These are phyloP conservation scores for Rhodotorula taiwanensis DNA, from an alignment of 768 basidiomycete genomes.

Conservation along the genomic window DNA sequence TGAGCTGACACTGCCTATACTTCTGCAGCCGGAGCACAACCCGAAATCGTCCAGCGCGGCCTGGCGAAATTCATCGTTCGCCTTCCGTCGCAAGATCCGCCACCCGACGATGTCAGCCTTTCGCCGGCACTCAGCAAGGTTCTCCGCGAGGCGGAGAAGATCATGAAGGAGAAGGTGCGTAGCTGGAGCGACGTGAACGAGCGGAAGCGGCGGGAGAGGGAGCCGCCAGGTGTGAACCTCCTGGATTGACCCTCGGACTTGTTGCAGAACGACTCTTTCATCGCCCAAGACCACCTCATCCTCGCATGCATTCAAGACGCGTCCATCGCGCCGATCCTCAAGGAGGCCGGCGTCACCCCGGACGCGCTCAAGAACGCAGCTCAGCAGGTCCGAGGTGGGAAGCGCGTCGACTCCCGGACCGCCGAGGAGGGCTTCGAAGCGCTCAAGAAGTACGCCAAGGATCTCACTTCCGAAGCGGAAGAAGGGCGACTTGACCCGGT, in stretches of 20 bases:
- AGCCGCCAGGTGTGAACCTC: background rate
- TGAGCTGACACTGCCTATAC: too few species aligned
- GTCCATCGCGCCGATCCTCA: slow-evolving; percentile 61
- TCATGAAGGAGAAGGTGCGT: slow-evolving; percentile 57
- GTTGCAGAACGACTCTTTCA: slow-evolving; percentile 73
- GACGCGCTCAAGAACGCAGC: slow-evolving; percentile 69
- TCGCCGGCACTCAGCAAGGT: slow-evolving; percentile 57
- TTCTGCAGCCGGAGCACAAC: slow-evolving; percentile 78
- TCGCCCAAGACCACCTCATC: slow-evolving; percentile 86
- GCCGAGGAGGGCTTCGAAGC: slow-evolving; percentile 94
- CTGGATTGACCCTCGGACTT: too few species aligned
- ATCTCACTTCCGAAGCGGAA: slow-evolving; percentile 44
- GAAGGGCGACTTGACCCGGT: slow-evolving; percentile 48
- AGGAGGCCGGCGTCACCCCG: slow-evolving; percentile 61
- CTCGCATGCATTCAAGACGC: slow-evolving; percentile 73
- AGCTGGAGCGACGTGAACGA: background rate
- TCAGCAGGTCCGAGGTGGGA: slow-evolving; percentile 71
- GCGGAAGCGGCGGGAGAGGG: slow-evolving; percentile 5
- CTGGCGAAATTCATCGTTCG: slow-evolving; percentile 72
- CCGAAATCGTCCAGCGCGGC: slow-evolving; percentile 57
- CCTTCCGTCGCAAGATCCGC: slow-evolving; percentile 72
- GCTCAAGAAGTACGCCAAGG: slow-evolving; percentile 54
- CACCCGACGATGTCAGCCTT: slow-evolving; percentile 71
- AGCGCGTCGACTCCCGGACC: slow-evolving; percentile 72
- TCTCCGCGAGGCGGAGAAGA: slow-evolving; percentile 64